A percentile compares a stretch with the other conserved stretches of the same genome.
phyloP scores from a whole-genome alignment of 2,329 filamentous ascomycete genomes.

The Verticillium zaregamsianum region DNA sequence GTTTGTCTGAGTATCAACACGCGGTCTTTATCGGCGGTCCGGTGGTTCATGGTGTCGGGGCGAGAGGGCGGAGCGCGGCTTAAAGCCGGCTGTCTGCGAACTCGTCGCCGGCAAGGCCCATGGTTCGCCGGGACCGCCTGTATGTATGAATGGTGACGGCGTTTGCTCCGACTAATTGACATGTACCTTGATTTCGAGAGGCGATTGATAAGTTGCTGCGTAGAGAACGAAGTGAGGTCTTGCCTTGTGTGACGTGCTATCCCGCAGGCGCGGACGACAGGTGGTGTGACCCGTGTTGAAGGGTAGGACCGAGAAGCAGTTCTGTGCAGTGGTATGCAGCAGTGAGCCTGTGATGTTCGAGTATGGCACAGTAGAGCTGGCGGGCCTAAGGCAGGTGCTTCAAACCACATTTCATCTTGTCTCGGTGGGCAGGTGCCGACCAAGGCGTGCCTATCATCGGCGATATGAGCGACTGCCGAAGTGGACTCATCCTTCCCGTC shows the following conservation, averaged over 20 bases:
- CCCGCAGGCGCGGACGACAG: background rate
- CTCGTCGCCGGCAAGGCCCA: background rate
- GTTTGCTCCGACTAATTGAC: conserved; percentile 12
- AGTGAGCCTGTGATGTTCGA: too few species aligned
- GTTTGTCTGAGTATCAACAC: background rate
- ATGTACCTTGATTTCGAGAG: conserved; percentile 1
- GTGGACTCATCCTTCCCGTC: background rate
- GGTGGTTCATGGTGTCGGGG: background rate
- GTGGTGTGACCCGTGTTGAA: background rate
- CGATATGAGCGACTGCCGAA: background rate
- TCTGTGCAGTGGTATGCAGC: too few species aligned
- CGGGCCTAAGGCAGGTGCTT: too few species aligned
- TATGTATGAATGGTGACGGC: conserved; percentile 16
- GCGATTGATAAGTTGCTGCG: background rate
- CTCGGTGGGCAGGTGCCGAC: background rate
- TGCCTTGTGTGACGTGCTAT: background rate
- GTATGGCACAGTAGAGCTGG: too few species aligned
- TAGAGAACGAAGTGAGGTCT: background rate
- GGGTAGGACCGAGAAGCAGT: too few species aligned
- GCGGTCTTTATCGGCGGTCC: background rate
- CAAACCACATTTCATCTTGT: background rate
- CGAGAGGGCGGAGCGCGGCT: background rate
- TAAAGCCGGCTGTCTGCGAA: background rate
- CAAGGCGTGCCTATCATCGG: background rate
- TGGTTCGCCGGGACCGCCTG: conserved; percentile 6